Base-by-base conservation (phyloP, 129 eudicot genomes). In the Tagetes patula region DNA sequence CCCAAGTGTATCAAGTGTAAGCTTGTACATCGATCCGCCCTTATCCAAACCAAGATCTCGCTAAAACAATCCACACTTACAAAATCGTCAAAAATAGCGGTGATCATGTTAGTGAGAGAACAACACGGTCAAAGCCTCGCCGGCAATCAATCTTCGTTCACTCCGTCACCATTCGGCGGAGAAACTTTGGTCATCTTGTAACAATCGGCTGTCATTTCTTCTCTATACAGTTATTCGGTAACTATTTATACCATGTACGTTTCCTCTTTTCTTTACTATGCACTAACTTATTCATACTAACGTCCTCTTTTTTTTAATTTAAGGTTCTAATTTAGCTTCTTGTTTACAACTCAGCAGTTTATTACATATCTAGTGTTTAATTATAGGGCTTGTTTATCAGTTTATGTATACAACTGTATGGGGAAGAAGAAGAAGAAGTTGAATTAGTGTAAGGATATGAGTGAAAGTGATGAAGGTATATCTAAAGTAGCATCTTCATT, bases 161-260 rank as follows among this genome's bases (percentile, higher is more conserved):
- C 74, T 79, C 85, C 84, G 84, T 79, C 85, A 45, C 67, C 81
- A 82, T 74, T 84, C 77, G 88, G 88, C 87, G 87, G 86, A 66
- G 69, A 77, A 84, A 69, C 81, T 79, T 70, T 63, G 38, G 82
- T 67, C n/a, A 62, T 62, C 67, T 62, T 62, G 67, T 62, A 63
- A 32, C 77, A 49, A 38, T 77, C 67, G 71, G 71, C 67, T 66
- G 70, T 38, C 75, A 60, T 56, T 67, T 62, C 50, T 10, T 76
- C 53, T 34, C 49, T 1, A 9, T 6, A 4, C 74, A 54, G 48
- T 67, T 63, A 75, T 56, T 52, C 62, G 27, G 65, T 77, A 77
- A 43, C 72, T 78, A 77, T 78, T 49, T 42, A 41, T 71, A 64
- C 27, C 46, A 34, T 60, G 71, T 50, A 0, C 12, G 61, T 59